Evolutionary conservation across 805 yeast species (phyloP).

Genomic region (Alloascoidea africana): DNA sequence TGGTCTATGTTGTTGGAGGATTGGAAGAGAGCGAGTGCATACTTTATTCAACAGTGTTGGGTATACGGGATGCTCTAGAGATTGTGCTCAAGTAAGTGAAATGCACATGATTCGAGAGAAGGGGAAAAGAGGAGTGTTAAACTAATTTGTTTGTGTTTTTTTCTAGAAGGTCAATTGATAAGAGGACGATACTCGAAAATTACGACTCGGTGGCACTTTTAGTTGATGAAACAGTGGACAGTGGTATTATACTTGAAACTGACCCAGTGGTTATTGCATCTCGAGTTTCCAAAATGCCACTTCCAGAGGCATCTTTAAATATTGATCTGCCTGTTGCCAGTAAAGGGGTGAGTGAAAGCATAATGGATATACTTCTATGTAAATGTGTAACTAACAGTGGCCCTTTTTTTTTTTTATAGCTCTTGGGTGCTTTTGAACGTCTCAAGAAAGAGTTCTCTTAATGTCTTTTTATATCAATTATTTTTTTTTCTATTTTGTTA

Average conservation of each 20-base stretch:
- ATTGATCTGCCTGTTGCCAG: conserved; percentile 61
- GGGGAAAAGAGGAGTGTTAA: background rate
- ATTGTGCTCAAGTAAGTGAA: conserved; percentile 43
- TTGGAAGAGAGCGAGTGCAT: conserved; percentile 77
- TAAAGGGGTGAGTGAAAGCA: conserved; percentile 27
- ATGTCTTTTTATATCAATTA: too few species aligned
- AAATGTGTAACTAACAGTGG: background rate
- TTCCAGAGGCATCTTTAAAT: conserved; percentile 39
- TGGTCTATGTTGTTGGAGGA: conserved; percentile 57
- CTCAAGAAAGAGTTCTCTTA: too few species aligned
- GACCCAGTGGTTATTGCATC: conserved; percentile 79
- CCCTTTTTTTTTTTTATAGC: background rate
- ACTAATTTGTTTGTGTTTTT: background rate
- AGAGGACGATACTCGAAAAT: conserved; percentile 59
- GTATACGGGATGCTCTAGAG: conserved; percentile 70
- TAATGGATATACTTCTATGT: background rate
- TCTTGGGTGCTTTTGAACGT: background rate
- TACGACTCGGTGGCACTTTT: conserved; percentile 80
- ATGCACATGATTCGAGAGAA: too few species aligned
- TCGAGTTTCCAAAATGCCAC: conserved; percentile 81
- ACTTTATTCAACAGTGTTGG: conserved; percentile 59
- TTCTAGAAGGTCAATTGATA: conserved; percentile 43
- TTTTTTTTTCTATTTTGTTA: too few species aligned
- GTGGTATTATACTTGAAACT: conserved; percentile 83
- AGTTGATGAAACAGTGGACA: conserved; percentile 85